These are phyloP conservation scores for Quercus engelmannii DNA, from an alignment of 306 rosid species.

Conservation along the genomic window DNA sequence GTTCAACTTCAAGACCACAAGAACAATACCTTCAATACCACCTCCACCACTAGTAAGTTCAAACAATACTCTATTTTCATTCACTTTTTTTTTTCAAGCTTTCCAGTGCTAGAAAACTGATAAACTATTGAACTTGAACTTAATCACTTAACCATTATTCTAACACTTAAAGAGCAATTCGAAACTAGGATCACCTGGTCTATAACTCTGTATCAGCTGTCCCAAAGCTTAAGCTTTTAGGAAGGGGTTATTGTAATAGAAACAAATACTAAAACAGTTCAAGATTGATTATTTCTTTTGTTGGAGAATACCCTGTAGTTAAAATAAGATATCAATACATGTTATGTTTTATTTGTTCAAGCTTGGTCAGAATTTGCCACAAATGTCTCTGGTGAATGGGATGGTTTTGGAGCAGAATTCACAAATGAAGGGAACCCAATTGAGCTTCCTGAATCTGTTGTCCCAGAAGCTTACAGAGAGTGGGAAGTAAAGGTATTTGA, in stretches of 20 bases:
- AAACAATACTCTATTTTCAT: background rate
- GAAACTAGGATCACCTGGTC: too few relatives aligned
- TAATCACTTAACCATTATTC: too few relatives aligned
- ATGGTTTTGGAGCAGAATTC: slow-evolving; percentile 90
- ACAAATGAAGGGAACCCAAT: slow-evolving; percentile 58
- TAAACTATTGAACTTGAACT: too few relatives aligned
- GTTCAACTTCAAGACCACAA: slow-evolving; percentile 20
- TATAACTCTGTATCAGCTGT: too few relatives aligned
- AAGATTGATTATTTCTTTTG: background rate
- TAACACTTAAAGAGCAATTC: too few relatives aligned
- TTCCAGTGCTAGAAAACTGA: too few relatives aligned
- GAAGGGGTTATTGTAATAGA: too few relatives aligned
- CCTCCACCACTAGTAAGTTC: slow-evolving; percentile 28
- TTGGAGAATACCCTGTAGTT: background rate
- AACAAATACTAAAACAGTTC: background rate
- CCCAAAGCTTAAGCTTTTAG: too few relatives aligned
- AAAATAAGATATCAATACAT: background rate
- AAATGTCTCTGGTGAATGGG: slow-evolving; percentile 96
- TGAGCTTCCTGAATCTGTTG: slow-evolving; percentile 84
- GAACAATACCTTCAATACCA: slow-evolving; percentile 16
- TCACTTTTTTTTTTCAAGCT: too few relatives aligned
- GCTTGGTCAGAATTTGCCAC: slow-evolving; percentile 79
- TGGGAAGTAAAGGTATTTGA: slow-evolving; percentile 96
- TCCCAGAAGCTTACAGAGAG: slow-evolving; percentile 84
- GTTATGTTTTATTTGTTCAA: slow-evolving; percentile 23